phyloP scores from a whole-genome alignment of 805 yeast species.

The Sporopachydermia lactativora region DNA sequence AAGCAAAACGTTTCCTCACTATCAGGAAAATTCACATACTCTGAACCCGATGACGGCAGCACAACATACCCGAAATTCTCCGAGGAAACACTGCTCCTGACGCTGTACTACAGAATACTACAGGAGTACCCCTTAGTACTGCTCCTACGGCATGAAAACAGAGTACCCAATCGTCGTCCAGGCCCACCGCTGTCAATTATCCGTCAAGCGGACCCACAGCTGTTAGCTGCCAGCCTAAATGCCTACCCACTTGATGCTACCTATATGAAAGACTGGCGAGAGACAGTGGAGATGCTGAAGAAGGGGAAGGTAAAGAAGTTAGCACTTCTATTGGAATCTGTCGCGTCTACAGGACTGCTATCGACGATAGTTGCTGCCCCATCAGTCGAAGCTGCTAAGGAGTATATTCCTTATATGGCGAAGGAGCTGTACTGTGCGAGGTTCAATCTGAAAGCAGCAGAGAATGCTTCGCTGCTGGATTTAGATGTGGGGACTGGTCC shows the following conservation, averaged over 20 bases:
- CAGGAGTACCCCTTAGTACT: not conserved
- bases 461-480: no score
- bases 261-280: not conserved
- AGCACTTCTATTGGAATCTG: not conserved
- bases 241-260: not conserved
- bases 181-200: not conserved
- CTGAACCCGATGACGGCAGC: no score
- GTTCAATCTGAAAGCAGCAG: not conserved
- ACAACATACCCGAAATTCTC: not conserved
- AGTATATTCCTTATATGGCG: not conserved
- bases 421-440: not conserved
- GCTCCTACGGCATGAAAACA: not conserved
- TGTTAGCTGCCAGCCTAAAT: not conserved
- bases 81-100: not conserved
- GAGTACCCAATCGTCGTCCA: not conserved
- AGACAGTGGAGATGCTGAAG: not conserved
- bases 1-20: no score
- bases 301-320: not conserved
- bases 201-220: not conserved
- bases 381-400: not conserved
- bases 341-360: no score
- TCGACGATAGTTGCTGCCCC: not conserved
- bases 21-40: no score
- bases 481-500: no score
- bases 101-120: not conserved